Evolutionary conservation across 2,329 filamentous ascomycete species (phyloP).

Genomic region (Orbilia oligospora): DNA sequence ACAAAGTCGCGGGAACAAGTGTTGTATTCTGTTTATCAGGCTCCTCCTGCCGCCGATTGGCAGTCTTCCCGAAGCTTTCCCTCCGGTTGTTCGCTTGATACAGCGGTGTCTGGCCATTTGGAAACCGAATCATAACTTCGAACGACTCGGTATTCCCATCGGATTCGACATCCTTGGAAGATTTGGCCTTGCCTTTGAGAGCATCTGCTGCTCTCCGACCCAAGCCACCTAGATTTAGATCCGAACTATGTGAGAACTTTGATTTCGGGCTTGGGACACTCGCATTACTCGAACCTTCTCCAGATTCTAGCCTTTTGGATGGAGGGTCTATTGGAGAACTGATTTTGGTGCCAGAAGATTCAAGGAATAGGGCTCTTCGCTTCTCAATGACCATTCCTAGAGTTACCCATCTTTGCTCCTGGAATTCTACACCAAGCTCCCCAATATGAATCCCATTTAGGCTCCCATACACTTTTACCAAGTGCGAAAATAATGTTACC

Average conservation of each 20-base stretch:
- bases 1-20: constrained; percentile 52
- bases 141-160: constrained; percentile 45
- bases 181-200: constrained; percentile 46
- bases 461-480: constrained; percentile 53
- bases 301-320: constrained; percentile 35
- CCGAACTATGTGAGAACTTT: constrained; percentile 48
- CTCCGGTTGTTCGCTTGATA: constrained; percentile 52
- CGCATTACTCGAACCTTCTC: constrained; percentile 42
- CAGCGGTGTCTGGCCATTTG: constrained; percentile 44
- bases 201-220: constrained; percentile 58
- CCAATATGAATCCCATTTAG: constrained; percentile 52
- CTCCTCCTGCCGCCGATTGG: constrained; percentile 49
- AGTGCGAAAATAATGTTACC: constrained; percentile 45
- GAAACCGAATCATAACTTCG: constrained; percentile 57
- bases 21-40: constrained; percentile 49
- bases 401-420: constrained; percentile 58
- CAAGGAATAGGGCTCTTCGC: constrained; percentile 43
- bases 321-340: constrained; percentile 36
- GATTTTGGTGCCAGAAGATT: constrained; percentile 29
- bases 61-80: constrained; percentile 48
- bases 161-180: constrained; percentile 25
- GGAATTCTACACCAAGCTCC: constrained; percentile 56
- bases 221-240: constrained; percentile 50
- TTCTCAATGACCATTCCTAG: constrained; percentile 57
- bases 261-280: constrained; percentile 41